Conservation (phyloP, 345 rosid genomes). For the Clarkia xantiana region DNA sequence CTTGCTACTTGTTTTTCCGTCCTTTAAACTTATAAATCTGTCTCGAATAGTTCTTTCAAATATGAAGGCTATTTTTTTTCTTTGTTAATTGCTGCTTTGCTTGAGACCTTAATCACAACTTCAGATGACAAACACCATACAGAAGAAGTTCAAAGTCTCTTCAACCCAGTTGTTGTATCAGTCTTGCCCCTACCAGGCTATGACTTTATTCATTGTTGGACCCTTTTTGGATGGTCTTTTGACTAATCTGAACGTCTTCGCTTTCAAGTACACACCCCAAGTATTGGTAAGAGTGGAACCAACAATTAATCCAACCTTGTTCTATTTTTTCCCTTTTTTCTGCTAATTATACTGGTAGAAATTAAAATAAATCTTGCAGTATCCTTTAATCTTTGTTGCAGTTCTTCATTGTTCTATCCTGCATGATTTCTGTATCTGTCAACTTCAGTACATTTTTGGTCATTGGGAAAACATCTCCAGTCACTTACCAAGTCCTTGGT, state of each 20-base stretch:
- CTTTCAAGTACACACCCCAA: slow-evolving; percentile 93
- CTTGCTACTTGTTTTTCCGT: slow-evolving; percentile 3
- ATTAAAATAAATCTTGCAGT: slow-evolving; percentile 1
- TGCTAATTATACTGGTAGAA: slow-evolving; percentile 5
- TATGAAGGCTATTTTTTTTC: too few relatives aligned
- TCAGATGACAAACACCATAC: slow-evolving; percentile 99
- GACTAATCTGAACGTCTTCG: slow-evolving; percentile 86
- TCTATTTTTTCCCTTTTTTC: slow-evolving; percentile 4
- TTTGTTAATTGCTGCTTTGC: too few relatives aligned
- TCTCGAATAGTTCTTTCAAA: too few relatives aligned
- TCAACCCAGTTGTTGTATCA: slow-evolving; percentile 97
- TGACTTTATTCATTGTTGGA: slow-evolving; percentile 76
- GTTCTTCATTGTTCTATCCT: slow-evolving; percentile 98
- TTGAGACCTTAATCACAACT: slow-evolving; percentile 34
- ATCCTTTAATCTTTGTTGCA: slow-evolving; percentile 30
- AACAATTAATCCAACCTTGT: neutral
- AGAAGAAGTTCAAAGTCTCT: slow-evolving; percentile 98
- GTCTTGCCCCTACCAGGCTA: slow-evolving; percentile 97
- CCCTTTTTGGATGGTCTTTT: slow-evolving; percentile 92
- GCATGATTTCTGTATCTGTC: slow-evolving; percentile 96
- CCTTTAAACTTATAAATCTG: neutral
- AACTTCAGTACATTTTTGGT: slow-evolving; percentile 99
- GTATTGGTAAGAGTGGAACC: slow-evolving; percentile 64
- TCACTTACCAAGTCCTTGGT: slow-evolving; percentile 98
- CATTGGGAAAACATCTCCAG: slow-evolving; percentile 98